Conservation (phyloP, 306 rosid genomes). For the Carpinus fangiana region DNA sequence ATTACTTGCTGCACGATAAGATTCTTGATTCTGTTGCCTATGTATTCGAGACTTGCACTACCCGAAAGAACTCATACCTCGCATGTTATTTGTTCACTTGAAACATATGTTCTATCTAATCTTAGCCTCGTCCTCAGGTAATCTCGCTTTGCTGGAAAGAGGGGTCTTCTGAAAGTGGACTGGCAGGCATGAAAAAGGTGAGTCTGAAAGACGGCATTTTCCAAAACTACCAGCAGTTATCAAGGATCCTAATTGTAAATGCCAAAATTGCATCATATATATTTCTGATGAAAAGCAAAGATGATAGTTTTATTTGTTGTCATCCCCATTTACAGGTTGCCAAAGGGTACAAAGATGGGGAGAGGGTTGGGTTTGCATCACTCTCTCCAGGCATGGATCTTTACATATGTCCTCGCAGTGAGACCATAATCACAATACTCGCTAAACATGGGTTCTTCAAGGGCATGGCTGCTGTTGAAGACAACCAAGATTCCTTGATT, state of each 20-base stretch:
- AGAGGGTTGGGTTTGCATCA: slow-evolving; percentile 30
- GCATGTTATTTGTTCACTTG: neutral
- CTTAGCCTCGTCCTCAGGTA: slow-evolving; percentile 21
- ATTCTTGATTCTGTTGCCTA: slow-evolving; percentile 5
- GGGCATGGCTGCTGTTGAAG: slow-evolving; percentile 34
- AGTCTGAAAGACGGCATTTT: neutral
- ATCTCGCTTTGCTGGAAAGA: slow-evolving; percentile 35
- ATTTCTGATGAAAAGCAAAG: neutral
- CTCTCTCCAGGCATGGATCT: slow-evolving; percentile 27
- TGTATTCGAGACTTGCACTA: neutral
- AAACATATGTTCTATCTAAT: neutral
- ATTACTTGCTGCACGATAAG: neutral
- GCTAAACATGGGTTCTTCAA: slow-evolving; percentile 38
- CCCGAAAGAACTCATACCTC: neutral
- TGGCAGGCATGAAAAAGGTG: slow-evolving; percentile 34
- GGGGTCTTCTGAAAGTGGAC: slow-evolving; percentile 26
- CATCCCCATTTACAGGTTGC: slow-evolving; percentile 19
- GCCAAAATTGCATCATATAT: neutral
- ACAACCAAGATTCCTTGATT: slow-evolving; percentile 30
- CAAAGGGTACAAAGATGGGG: slow-evolving; percentile 25
- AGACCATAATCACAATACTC: slow-evolving; percentile 34
- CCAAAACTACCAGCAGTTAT: neutral
- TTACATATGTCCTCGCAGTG: slow-evolving; percentile 33
- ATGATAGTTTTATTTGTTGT: neutral
- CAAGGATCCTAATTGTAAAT: neutral